Conservation (phyloP, 75 land plant species). For the Ceratopteris richardii region DNA sequence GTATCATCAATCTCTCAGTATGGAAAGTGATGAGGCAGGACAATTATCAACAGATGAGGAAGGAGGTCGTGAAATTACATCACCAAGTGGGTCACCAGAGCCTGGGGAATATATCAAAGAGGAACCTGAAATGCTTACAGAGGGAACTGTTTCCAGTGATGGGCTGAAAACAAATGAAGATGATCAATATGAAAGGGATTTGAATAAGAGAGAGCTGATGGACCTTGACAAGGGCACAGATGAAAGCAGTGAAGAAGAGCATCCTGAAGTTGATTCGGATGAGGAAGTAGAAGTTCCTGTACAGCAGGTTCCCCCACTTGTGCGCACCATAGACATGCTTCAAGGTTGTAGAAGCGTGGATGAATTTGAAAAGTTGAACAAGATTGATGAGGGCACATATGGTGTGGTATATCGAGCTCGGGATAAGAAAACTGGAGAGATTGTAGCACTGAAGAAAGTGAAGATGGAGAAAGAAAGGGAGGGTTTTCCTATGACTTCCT, state of each 20-base stretch:
- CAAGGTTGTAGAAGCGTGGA: constrained; percentile 92
- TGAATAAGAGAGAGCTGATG: constrained; percentile 52
- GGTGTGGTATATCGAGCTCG: constrained; percentile 90
- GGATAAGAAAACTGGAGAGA: constrained; percentile 84
- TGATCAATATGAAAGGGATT: constrained; percentile 32
- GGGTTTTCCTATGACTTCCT: constrained; percentile 89
- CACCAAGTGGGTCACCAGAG: constrained; percentile 46
- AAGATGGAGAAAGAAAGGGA: constrained; percentile 97
- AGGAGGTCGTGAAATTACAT: constrained; percentile 7
- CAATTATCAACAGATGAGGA: constrained; percentile 1
- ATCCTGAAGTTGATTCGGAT: constrained; percentile 24
- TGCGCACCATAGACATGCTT: constrained; percentile 69
- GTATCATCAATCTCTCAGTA: constrained; percentile 14
- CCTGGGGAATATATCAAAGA: constrained; percentile 42
- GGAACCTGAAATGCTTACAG: constrained; percentile 13
- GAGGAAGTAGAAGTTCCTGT: constrained; percentile 19
- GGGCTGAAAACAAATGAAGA: constrained; percentile 7
- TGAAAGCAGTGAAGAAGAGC: constrained; percentile 19
- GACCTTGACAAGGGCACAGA: constrained; percentile 42
- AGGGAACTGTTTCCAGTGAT: neutral
- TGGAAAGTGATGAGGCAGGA: constrained; percentile 22
- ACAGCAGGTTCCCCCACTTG: constrained; percentile 5
- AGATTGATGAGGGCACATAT: constrained; percentile 98
- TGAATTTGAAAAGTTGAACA: constrained; percentile 91
- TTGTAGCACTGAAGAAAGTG: constrained; percentile 94